phyloP scores from a whole-genome alignment of 176 grass and related monocot species.

The Cenchrus americanus region DNA sequence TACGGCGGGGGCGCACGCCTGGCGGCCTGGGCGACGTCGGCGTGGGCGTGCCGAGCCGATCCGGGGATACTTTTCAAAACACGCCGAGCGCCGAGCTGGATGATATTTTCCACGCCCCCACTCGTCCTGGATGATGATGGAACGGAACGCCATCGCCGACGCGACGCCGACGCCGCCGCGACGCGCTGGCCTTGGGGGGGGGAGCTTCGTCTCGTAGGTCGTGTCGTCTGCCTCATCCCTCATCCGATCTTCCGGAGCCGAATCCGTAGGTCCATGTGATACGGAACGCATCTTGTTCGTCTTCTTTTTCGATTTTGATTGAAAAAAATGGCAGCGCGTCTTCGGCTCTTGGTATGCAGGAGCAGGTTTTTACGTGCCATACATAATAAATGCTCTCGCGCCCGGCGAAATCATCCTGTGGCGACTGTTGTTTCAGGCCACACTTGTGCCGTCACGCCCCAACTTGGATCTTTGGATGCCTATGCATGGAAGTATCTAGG shows the following conservation, averaged over 20 bases:
- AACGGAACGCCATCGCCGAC: background rate
- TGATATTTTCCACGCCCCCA: conserved; percentile 27
- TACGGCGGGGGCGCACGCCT: background rate
- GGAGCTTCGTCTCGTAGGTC: conserved; percentile 1
- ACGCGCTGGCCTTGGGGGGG: background rate
- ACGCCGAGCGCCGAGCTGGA: background rate
- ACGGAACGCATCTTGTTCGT: background rate
- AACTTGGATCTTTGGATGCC: background rate
- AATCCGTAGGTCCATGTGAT: background rate
- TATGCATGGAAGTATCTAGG: conserved; percentile 24
- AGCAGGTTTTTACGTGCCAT: conserved; percentile 25
- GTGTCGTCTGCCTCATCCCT: conserved; percentile 11
- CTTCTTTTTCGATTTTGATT: too few species aligned
- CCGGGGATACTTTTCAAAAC: background rate
- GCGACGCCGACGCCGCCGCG: background rate
- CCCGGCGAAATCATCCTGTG: background rate
- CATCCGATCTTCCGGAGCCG: background rate
- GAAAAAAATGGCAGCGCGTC: background rate
- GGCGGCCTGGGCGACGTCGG: background rate
- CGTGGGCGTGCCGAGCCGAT: background rate
- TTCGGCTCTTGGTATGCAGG: conserved; percentile 5
- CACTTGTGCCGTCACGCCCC: background rate
- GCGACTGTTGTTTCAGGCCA: background rate
- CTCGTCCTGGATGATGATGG: background rate
- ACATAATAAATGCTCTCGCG: background rate